Evolutionary conservation across 345 rosid genomes (phyloP), one percentile per base, ranked within the genome.

Genomic region (Salix brachista): DNA sequence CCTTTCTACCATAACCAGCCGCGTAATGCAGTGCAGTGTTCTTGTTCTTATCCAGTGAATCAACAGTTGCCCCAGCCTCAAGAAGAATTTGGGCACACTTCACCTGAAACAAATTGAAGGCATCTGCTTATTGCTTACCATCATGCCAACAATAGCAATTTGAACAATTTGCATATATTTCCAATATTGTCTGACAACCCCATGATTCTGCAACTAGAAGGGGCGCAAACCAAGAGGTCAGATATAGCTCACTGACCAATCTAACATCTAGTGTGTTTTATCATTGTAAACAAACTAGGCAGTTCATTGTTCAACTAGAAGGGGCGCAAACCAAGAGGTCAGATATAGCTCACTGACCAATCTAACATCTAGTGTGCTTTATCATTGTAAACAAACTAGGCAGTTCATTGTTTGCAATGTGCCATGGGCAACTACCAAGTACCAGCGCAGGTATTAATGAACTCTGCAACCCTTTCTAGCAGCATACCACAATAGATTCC

Each of bases 21-120:
- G 99, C 96, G 52, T 95, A 95, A 79, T 95, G 99, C 61, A 95
- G 92, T 11, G 98, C 97, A 3, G 99, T 95, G 84, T 95, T 95
- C 86, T 93, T 95, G 81, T 95, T 95, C 81, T 91, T 95, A 84
- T 95, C 99, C 78, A 95, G 79, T 6, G 99, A 97, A 75, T 96
- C 93, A 73, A 96, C 96, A 66, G 77, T 80, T n/a, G 97, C 96
- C 78, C 97, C 98, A 54, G 90, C 94, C 81, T 96, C 97, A 37
- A 96, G 84, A 77, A 96, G 96, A 78, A 92, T 79, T 84, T 89
- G 96, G 77, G 98, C 92, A 80, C 97, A 93, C 84, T 89, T 89
- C 70, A 87, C 85, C 99, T 96, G 89, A 60, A 80, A 84, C 6
- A 74, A 37, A 23, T 44, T 1, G 9, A 69, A 41, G 19, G 44